phyloP scores from a whole-genome alignment of 2,329 filamentous ascomycete species.

The Fusarium odoratissimum region DNA sequence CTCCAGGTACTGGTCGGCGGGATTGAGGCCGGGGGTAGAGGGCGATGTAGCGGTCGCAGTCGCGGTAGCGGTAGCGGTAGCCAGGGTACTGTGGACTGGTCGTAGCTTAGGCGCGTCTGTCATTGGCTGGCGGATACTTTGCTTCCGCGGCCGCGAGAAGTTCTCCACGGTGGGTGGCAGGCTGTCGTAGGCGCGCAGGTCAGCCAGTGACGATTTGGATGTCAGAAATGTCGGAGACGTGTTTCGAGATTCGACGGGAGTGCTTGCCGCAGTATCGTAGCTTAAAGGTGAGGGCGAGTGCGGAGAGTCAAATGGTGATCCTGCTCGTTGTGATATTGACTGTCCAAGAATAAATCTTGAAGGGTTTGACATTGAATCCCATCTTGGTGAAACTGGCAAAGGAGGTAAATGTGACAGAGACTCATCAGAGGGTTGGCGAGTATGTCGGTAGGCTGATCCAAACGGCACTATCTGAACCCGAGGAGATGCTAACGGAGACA shows the following conservation, averaged over 20 bases:
- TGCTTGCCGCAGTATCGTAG: constrained; percentile 40
- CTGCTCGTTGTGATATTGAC: constrained; percentile 35
- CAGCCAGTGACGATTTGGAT: constrained; percentile 49
- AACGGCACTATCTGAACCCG: constrained; percentile 40
- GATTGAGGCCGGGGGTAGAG: constrained; percentile 42
- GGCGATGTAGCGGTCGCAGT: constrained; percentile 1
- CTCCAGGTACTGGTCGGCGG: constrained; percentile 48
- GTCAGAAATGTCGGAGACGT: constrained; percentile 48
- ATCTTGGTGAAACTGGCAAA: constrained; percentile 55
- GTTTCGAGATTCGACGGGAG: constrained; percentile 43
- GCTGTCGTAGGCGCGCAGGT: constrained; percentile 52
- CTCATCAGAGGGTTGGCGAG: constrained; percentile 37
- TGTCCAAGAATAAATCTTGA: constrained; percentile 45
- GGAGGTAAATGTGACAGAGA: constrained; percentile 49
- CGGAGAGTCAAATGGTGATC: constrained; percentile 43
- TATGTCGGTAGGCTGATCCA: constrained; percentile 38
- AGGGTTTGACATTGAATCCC: constrained; percentile 55
- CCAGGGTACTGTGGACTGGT: constrained; percentile 32
- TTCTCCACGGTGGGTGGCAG: constrained; percentile 62
- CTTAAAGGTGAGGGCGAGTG: constrained; percentile 43
- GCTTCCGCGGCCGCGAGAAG: constrained; percentile 69
- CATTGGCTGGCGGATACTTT: constrained; percentile 60
- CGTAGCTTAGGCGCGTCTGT: constrained; percentile 50
- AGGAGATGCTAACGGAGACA: constrained; percentile 39
- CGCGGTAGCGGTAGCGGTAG: constrained; percentile 13